Evolutionary conservation across 345 rosid genomes (phyloP), one percentile per base, ranked within the genome.

Genomic region (Anacardium occidentale): DNA sequence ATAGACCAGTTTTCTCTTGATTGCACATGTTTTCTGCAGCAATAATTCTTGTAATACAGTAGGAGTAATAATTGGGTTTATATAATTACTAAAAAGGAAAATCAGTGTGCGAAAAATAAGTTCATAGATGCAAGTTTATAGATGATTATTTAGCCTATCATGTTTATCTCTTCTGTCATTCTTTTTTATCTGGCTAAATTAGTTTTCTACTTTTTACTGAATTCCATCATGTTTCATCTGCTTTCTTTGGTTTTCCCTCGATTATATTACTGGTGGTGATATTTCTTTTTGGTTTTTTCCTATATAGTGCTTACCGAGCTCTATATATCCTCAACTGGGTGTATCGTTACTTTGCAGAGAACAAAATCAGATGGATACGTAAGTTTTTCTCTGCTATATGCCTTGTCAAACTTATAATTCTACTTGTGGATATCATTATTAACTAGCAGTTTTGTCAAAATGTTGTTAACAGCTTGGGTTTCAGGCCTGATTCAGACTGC

Each of bases 241-340:
- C 7, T 13, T 17, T 44, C 21, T 68, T 9, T 58, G 61, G 20
- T 7, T 34, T 25, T 52, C 15, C 20, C 25, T 25, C 51, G 11
- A 17, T 40, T 51, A 44, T 34, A 17, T 73, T 9, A 5, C 26
- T 5, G 53, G 17, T 44, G 26, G 8, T 21, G 10, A 44, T 64
- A 4, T 12, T 22, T 54, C 14, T 52, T 11, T 40, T 42, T 47
- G 15, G 52, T 55, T 75, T 5, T 26, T 58, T 77, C 34, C 24
- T 59, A 10, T 63, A 63, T 63, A 85, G 88, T 25, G 83, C 77
- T 48, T 85, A 85, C 65, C 76, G 86, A 45, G 86, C 74, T 45
- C 73, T 85, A 61, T 85, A 85, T 57, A 37, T 85, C 69, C n/a
- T 85, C 61, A 85, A 85, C 74, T 85, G 88, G 88, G 63, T 59